Evolutionary conservation across 495 filamentous ascomycete genomes (phyloP), one percentile per base, ranked within the genome.

Genomic region (Neurospora sp.): DNA sequence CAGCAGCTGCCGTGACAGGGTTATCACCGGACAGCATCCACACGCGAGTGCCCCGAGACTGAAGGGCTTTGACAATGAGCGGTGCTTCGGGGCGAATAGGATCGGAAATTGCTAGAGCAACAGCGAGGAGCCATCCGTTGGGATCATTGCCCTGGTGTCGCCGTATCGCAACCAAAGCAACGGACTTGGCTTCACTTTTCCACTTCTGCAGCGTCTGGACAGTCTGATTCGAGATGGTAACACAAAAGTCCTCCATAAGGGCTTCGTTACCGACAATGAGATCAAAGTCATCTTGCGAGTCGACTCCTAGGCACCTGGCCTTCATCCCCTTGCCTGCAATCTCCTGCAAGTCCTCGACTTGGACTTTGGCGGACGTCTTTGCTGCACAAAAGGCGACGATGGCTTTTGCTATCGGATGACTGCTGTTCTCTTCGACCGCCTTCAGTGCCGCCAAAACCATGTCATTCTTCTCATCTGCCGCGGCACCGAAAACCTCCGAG

Each of bases 11-110:
- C 3, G 95, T 94, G 31, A 82, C 87, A 2, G 86, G 85, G 74
- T 92, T 92, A 80, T 98, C 95, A 18, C 95, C 95, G 4, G 94
- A 96, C 61, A 97, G 90, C 93, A 98, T 97, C 88, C 90, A 97
- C 37, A 97, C 91, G 4, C 88, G 85, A 70, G 93, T 89, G 72
- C 87, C 87, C 37, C 85, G 87, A 31, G 87, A 80, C 71, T 89
- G 86, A 7, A 98, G 89, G n/a, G 90, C 83, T 7, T 81, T 77
- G 76, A 98, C 88, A 39, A 95, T 88, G 8, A 79, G 74, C 22
- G 84, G 78, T 1, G 95, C 89, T 78, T 96, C 93, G 5, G 90
- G 88, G 4, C 96, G 92, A 74, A 97, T 85, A 2, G 92, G 90
- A 77, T 98, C 95, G 1, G 89, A 83, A 75, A 88, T 87, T 18